Evolutionary conservation across 495 filamentous ascomycete species (phyloP).

Genomic region (Hyphodiscus hymeniophilus): DNA sequence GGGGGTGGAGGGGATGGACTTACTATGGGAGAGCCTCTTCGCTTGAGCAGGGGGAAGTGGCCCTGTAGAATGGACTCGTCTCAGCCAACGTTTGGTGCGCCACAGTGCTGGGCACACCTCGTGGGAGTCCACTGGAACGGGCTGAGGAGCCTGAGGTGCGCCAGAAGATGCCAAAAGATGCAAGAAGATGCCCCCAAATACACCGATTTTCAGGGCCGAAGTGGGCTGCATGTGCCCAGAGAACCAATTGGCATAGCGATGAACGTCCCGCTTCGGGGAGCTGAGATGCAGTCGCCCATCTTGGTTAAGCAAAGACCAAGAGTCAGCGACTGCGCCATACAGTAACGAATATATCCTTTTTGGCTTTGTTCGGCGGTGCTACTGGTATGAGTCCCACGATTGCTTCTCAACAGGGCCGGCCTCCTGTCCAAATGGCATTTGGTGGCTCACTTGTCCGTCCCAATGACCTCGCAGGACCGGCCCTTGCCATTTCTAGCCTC

Average conservation of each 20-base stretch:
- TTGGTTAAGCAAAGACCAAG: not conserved
- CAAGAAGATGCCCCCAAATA: too few relatives aligned
- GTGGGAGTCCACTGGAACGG: not conserved
- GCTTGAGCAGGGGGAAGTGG: too few relatives aligned
- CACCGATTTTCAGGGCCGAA: not conserved
- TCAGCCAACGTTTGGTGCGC: not conserved
- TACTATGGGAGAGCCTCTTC: constrained; percentile 21
- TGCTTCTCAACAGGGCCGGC: not conserved
- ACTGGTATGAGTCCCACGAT: not conserved
- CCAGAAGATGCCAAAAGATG: not conserved
- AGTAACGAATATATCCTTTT: not conserved
- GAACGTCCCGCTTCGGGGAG: not conserved
- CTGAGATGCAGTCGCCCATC: not conserved
- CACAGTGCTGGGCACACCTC: not conserved
- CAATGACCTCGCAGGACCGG: too few relatives aligned
- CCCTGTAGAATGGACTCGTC: too few relatives aligned
- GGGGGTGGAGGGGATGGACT: too few relatives aligned
- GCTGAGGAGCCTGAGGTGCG: not conserved
- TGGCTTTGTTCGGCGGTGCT: not conserved
- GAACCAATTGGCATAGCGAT: constrained; percentile 2
- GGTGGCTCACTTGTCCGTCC: too few relatives aligned
- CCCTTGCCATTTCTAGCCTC: not conserved
- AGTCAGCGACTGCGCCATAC: constrained; percentile 10
- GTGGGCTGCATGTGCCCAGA: not conserved
- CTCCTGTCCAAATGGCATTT: not conserved